Base-by-base conservation (phyloP, 2,329 filamentous ascomycete species). In the Coniochaeta hoffmannii region DNA sequence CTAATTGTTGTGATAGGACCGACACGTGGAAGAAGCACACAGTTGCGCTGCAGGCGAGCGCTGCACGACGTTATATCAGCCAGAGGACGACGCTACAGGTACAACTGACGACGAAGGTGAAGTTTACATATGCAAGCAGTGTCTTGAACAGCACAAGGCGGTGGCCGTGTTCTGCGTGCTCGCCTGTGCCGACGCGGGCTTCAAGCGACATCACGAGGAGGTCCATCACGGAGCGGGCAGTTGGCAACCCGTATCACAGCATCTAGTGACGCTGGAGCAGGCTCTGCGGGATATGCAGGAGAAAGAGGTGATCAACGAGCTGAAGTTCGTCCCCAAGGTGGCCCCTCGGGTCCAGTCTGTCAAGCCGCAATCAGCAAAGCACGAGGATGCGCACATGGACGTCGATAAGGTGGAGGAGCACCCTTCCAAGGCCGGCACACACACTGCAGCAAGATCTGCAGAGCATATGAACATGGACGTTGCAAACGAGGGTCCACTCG, bases 281-380 rank as follows among this genome's bases (percentile, higher is more conserved):
- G 56, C 50, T 2, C 56, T 64, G 14, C 46, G 34, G 4, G 56
- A 57, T 4, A 36, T 58, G 36, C 35, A 59, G 19, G 54, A 57
- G 41, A 46, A 35, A 52, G 51, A 50, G 22, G 54, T 57, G 22
- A 41, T 46, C 15, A 22, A 28, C 22, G 14, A 46, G 41, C 22
- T 46, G 19, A n/a, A 28, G n/a, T 46, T 46, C 24, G 19, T 46
- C 11, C 41, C 41, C 11, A 15, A 12, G 24, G 6, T 46, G 24
- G 19, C 15, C 4, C 22, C 41, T 46, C 19, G 11, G 10, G 41
- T n/a, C 19, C 14, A 46, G 12, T 22, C 41, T 46, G 11, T 22
- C 6, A 28, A 46, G 22, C 19, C 41, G 24, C 19, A 46, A n/a
- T 12, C 41, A 2, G 41, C 12, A 11, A 12, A 46, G 12, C 8